Base-by-base conservation (phyloP, 2,329 filamentous ascomycete species). In the Septoria linicola region DNA sequence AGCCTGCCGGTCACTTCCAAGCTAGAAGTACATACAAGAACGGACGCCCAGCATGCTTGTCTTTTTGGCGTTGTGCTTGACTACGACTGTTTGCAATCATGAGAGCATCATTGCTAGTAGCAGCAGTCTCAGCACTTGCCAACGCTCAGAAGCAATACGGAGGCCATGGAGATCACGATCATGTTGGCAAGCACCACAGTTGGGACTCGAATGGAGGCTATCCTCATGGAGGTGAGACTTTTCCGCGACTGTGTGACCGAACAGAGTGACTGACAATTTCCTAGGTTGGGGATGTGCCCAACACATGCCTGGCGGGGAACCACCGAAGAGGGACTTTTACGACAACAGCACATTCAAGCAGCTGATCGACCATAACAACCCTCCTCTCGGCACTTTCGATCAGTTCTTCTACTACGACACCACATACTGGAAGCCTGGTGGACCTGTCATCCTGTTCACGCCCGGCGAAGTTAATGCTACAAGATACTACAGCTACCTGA, bases 331-430 rank as follows among this genome's bases (percentile, higher is more conserved):
- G 17, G 36, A 39, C 36, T 39, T 11, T 21, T 39, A 39, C 36
- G 20, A 19, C 36, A 39, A 39, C 17, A 31, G 32, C 35, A 47
- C 44, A 2, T 83, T 82, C 53, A 64, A 77, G 55, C 81, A 84
- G 64, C 70, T 79, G 47, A 77, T 84, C 41, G 80, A 85, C 61
- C 82, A 85, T 65, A 66, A 72, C 3, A 70, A 82, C 58, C 79
- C 79, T 1, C 68, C 68, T n/a, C 66, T 80, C 10, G 79, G 79
- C 8, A 81, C 75, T 0, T 82, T 82, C 58, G 68, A 72, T 21
- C 78, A 81, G 65, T 71, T 74, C 35, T 82, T 75, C 63, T 80
- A 73, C 70, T 82, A 73, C 63, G 77, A 74, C 58, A 68, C 72
- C 0, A 71, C 76, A 31, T 76, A 66, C 58, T 82, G 77, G 77